phyloP scores from a whole-genome alignment of 1,139 yeast genomes.

The Suhomyces bribrorum region DNA sequence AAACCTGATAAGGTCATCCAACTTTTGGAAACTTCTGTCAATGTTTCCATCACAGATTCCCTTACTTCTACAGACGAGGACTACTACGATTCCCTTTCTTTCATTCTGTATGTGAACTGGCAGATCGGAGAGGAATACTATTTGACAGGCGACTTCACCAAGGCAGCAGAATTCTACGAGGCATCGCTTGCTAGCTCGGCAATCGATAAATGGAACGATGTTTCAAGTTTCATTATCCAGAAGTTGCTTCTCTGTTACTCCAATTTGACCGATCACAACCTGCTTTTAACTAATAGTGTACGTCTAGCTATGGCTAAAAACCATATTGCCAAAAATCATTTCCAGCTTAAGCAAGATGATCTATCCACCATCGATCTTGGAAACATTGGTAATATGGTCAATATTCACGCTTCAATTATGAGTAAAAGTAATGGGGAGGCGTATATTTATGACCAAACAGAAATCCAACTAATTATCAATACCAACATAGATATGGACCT shows the following conservation, averaged over 20 bases:
- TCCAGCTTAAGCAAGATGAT: slow-evolving; percentile 3
- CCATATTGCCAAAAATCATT: neutral
- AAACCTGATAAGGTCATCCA: slow-evolving; percentile 18
- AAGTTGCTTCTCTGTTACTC: slow-evolving; percentile 31
- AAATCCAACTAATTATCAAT: slow-evolving; percentile 21
- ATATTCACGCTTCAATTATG: slow-evolving; percentile 3
- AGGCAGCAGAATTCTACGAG: slow-evolving; percentile 44
- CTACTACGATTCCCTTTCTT: slow-evolving; percentile 22
- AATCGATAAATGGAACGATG: slow-evolving; percentile 14
- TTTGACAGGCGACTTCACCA: slow-evolving; percentile 26
- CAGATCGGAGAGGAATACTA: slow-evolving; percentile 51
- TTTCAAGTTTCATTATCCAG: slow-evolving; percentile 21
- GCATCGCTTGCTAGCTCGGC: slow-evolving; percentile 22
- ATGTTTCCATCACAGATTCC: slow-evolving; percentile 1
- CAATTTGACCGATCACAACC: slow-evolving; percentile 10
- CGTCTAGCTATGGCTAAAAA: slow-evolving; percentile 1
- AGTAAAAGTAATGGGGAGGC: slow-evolving; percentile 15
- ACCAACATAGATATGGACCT: slow-evolving; percentile 15
- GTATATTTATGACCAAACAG: slow-evolving; percentile 21
- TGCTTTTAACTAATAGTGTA: slow-evolving; percentile 4
- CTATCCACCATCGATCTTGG: neutral
- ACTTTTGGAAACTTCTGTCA: slow-evolving; percentile 32
- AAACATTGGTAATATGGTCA: slow-evolving; percentile 2
- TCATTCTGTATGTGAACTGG: slow-evolving; percentile 44
- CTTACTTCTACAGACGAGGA: slow-evolving; percentile 2